Evolutionary conservation across 2,329 filamentous ascomycete genomes (phyloP), one percentile per base, ranked within the genome.

Genomic region (Penicillium sp.): DNA sequence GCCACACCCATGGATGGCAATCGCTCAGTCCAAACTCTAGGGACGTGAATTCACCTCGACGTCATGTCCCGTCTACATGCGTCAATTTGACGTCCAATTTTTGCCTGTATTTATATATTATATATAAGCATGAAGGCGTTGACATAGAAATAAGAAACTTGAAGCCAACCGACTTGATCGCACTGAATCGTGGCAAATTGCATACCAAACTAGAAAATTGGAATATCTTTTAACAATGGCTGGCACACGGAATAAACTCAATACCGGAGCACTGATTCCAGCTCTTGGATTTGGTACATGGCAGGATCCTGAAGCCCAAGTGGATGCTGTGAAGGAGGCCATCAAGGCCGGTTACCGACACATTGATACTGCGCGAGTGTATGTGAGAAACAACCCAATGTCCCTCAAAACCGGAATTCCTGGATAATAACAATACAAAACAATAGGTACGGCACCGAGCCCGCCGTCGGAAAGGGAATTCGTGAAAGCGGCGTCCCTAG

Each of bases 401-500:
- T 42, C 63, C 40, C 26, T 16, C 2, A 35, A 16, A 35, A 3
- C 12, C 5, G 3, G 30, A 3, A 35, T 3, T 33, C 28, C 8
- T 33, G 28, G 28, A 14, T 16, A 14, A 16, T 35, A 9, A 35
- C 16, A 35, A 9, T n/a, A 18, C 30, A 14, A 20, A 1, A 20
- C 23, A 24, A 18, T 40, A 77, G 74, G 67, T 88, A 88, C 66
- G 77, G 79, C 55, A 90, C 87, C 57, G 86, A 88, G 68, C 79
- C 78, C 55, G 84, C 86, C 53, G 85, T 88, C 0, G 88, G 85
- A 12, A 73, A 79, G 61, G 87, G 83, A 20, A 59, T 83, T 89
- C 66, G 87, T 84, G 11, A 74, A 78, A 62, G 87, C 83, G 80
- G 86, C 47, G 79, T 89, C 11, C 84, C 86, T 58, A 79, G 86